These are phyloP conservation scores for Microcyclospora tardicrescens DNA, from an alignment of 2,329 filamentous ascomycete genomes.

Conservation along the genomic window DNA sequence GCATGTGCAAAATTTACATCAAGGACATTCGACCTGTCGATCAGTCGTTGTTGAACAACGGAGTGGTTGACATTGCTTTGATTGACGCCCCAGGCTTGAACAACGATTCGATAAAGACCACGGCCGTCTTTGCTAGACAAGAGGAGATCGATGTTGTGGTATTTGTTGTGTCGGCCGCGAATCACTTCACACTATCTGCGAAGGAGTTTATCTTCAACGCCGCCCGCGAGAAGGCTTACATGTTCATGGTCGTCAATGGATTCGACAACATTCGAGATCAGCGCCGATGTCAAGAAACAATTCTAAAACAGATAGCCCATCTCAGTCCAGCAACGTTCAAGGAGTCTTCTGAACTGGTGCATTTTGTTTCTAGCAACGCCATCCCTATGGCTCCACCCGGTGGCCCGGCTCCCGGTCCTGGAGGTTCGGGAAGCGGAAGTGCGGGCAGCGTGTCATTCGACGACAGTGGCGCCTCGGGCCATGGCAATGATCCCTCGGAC, in stretches of 20 bases:
- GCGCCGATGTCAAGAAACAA: constrained; percentile 78
- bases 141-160: constrained; percentile 99
- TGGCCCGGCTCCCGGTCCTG: constrained; percentile 40
- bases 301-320: constrained; percentile 73
- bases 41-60: constrained; percentile 90
- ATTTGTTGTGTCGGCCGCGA: constrained; percentile 93
- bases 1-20: constrained; percentile 94
- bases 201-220: constrained; percentile 96
- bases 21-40: constrained; percentile 81
- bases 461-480: constrained; percentile 32
- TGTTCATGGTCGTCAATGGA: constrained; percentile 97
- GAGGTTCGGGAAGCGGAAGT: constrained; percentile 18
- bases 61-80: constrained; percentile 91
- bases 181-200: constrained; percentile 95
- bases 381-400: constrained; percentile 58
- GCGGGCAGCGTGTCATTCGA: constrained; percentile 20
- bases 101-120: constrained; percentile 91
- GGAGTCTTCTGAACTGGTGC: constrained; percentile 81
- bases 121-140: constrained; percentile 89
- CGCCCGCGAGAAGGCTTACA: constrained; percentile 92
- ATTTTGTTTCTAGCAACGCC: constrained; percentile 95
- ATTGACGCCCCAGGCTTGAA: constrained; percentile 96
- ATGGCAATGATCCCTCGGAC: constrained; percentile 41
- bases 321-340: constrained; percentile 91
- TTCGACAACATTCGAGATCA: constrained; percentile 92